Conservation (phyloP, 2,329 filamentous ascomycete genomes). For the Sporothrix inflata region DNA sequence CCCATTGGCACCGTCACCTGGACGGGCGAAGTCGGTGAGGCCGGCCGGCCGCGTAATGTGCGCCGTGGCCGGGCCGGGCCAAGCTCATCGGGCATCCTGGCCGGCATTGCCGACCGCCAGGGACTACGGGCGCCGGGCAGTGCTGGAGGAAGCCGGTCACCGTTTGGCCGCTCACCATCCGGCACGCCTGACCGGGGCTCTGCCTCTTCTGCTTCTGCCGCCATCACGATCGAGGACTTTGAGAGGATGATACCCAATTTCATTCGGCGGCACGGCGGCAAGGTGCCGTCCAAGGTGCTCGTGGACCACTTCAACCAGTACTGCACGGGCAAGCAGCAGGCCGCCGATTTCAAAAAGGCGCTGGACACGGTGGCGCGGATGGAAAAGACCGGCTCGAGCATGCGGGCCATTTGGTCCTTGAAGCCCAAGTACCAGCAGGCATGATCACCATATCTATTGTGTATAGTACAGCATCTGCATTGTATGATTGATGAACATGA, state of each 20-base stretch:
- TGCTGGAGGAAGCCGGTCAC: conserved; percentile 40
- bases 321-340: conserved; percentile 69
- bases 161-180: conserved; percentile 47
- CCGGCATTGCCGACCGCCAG: conserved; percentile 61
- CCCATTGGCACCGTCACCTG: conserved; percentile 88
- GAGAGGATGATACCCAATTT: conserved; percentile 76
- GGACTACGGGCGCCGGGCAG: conserved; percentile 45
- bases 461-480: background rate
- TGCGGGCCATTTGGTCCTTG: conserved; percentile 59
- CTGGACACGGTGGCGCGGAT: conserved; percentile 75
- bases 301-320: conserved; percentile 88
- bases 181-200: conserved; percentile 45
- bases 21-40: conserved; percentile 83
- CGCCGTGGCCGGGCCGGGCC: conserved; percentile 53
- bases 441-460: background rate
- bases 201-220: conserved; percentile 24
- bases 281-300: conserved; percentile 79
- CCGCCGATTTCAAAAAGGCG: conserved; percentile 80
- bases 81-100: conserved; percentile 58
- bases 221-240: conserved; percentile 63
- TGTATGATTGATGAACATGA: background rate
- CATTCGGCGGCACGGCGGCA: conserved; percentile 75
- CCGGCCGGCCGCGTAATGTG: conserved; percentile 64
- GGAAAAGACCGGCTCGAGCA: conserved; percentile 59
- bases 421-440: conserved; percentile 41